phyloP scores from a whole-genome alignment of 106 monocot genomes.

The Vanilla planifolia region DNA sequence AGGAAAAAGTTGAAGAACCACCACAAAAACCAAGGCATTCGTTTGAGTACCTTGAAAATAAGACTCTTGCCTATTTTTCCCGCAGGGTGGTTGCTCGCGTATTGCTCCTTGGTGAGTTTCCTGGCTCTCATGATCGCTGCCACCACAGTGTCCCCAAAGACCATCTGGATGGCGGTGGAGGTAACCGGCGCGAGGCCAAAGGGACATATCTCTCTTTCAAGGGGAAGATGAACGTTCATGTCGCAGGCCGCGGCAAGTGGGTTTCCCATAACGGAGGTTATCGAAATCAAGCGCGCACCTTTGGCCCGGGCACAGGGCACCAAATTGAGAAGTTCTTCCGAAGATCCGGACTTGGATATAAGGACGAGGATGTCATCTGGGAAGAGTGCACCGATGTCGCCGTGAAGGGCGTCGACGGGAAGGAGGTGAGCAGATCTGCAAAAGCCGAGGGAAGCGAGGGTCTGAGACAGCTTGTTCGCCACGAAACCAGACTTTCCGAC shows the following conservation, averaged over 20 bases:
- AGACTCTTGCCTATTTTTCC: slow-evolving; percentile 87
- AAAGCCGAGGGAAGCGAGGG: slow-evolving; percentile 76
- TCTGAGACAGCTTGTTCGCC: slow-evolving; percentile 65
- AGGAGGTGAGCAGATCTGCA: slow-evolving; percentile 47
- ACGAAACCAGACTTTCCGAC: slow-evolving; percentile 84
- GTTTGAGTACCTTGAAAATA: slow-evolving; percentile 87
- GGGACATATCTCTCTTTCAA: slow-evolving; percentile 69
- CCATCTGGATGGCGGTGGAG: slow-evolving; percentile 67
- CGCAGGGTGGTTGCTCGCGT: slow-evolving; percentile 72
- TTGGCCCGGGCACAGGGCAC: slow-evolving; percentile 74
- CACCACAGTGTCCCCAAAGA: slow-evolving; percentile 64
- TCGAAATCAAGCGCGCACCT: slow-evolving; percentile 54
- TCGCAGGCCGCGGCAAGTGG: slow-evolving; percentile 51
- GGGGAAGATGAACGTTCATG: slow-evolving; percentile 57
- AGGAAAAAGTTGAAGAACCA: too few relatives aligned
- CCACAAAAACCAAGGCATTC: background rate
- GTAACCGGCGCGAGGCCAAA: slow-evolving; percentile 79
- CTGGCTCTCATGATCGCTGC: slow-evolving; percentile 60
- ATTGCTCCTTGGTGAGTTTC: slow-evolving; percentile 54
- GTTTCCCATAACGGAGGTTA: slow-evolving; percentile 47
- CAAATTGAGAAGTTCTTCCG: slow-evolving; percentile 61
- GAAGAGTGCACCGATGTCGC: slow-evolving; percentile 73
- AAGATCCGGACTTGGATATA: slow-evolving; percentile 86
- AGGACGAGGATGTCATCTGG: slow-evolving; percentile 56
- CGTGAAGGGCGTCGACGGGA: slow-evolving; percentile 86